Conservation (phyloP, 345 rosid species). For the Stellera chamaejasme region DNA sequence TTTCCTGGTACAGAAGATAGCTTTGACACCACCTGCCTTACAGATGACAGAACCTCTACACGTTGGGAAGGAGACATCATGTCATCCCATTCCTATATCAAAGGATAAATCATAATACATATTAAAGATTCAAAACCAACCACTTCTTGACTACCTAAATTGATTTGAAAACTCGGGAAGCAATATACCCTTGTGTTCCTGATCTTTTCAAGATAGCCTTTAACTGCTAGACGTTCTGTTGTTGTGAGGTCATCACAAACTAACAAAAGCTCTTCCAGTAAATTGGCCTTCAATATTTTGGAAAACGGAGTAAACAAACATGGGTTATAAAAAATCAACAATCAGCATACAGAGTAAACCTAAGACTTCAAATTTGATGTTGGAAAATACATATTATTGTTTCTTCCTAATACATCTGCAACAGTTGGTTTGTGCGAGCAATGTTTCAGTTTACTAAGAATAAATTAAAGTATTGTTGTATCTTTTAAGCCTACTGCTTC, state of each 20-base stretch:
- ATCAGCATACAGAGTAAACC: no score
- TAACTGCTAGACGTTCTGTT: constrained; percentile 40
- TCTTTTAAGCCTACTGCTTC: no score
- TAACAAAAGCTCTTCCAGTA: constrained; percentile 73
- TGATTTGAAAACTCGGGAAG: constrained; percentile 12
- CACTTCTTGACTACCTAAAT: constrained; percentile 7
- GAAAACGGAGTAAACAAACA: neutral
- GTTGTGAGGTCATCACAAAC: constrained; percentile 32
- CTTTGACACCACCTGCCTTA: constrained; percentile 53
- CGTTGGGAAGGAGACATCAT: constrained; percentile 67
- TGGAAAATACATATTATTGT: no score
- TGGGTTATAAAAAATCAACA: no score
- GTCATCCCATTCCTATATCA: constrained; percentile 69
- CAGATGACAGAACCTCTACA: constrained; percentile 60
- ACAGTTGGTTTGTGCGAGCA: no score
- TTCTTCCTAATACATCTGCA: no score
- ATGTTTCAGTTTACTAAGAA: no score
- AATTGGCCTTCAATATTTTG: constrained; percentile 46
- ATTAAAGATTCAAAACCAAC: neutral
- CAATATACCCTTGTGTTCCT: constrained; percentile 62
- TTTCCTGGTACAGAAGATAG: constrained; percentile 53
- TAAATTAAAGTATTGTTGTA: no score
- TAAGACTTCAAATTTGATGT: no score
- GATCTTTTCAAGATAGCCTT: constrained; percentile 59
- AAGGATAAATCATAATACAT: constrained; percentile 8